These are phyloP conservation scores for Aspergillus alliaceus DNA, from an alignment of 2,329 filamentous ascomycete genomes.

Conservation along the genomic window DNA sequence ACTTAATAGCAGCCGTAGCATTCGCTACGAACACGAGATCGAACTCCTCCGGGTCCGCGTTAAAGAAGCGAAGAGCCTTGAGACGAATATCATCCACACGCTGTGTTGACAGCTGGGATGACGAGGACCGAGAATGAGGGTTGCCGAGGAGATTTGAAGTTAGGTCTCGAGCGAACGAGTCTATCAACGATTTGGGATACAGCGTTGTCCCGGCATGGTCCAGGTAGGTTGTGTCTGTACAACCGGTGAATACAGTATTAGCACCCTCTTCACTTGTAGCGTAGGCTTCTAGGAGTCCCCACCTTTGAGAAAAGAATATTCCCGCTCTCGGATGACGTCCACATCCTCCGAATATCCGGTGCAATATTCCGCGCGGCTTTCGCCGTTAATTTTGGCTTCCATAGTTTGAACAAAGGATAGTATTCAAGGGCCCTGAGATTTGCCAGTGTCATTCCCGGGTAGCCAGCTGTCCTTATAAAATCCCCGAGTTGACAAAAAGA, in stretches of 20 bases:
- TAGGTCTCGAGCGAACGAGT: constrained; percentile 77
- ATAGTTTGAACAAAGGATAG: background rate
- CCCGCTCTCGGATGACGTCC: constrained; percentile 45
- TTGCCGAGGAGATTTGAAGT: constrained; percentile 80
- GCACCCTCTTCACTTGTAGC: background rate
- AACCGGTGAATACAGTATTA: background rate
- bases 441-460: background rate
- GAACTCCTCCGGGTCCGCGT: constrained; percentile 76
- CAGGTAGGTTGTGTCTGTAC: constrained; percentile 71
- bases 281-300: background rate
- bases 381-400: background rate
- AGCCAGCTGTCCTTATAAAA: background rate
- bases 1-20: constrained; percentile 85
- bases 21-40: constrained; percentile 92
- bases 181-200: constrained; percentile 77
- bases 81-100: constrained; percentile 75
- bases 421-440: background rate
- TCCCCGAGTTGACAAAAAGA: background rate
- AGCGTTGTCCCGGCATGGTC: constrained; percentile 95
- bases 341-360: constrained; percentile 46
- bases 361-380: constrained; percentile 18
- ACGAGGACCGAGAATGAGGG: constrained; percentile 80
- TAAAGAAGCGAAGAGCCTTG: constrained; percentile 72
- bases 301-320: constrained; percentile 50
- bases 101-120: constrained; percentile 74